Evolutionary conservation across 768 basidiomycete species (phyloP).

Genomic region (Vararia minispora): DNA sequence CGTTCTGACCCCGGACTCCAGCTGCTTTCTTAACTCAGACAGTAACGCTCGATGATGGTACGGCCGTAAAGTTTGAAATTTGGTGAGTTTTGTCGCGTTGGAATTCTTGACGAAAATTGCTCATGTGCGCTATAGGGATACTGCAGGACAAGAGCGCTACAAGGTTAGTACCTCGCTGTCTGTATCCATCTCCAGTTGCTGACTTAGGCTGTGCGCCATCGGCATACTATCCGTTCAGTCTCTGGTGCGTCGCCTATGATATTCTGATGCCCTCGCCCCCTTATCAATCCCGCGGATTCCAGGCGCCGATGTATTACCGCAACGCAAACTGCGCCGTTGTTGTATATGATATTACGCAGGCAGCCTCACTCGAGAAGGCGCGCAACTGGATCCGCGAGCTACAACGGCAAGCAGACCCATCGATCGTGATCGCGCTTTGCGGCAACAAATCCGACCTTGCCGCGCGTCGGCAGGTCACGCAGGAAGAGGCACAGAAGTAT

Average conservation of each 20-base stretch:
- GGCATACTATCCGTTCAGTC: constrained; percentile 21
- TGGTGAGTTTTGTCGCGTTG: constrained; percentile 64
- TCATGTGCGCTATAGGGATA: constrained; percentile 52
- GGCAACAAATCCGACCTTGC: constrained; percentile 91
- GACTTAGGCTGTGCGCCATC: neutral
- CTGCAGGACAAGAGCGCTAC: constrained; percentile 92
- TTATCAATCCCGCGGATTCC: constrained; percentile 1
- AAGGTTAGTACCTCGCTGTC: constrained; percentile 37
- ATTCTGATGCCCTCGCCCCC: neutral
- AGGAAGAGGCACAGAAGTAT: constrained; percentile 87
- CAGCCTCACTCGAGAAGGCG: constrained; percentile 88
- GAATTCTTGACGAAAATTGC: constrained; percentile 7
- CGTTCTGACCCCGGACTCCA: constrained; percentile 23
- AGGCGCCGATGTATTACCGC: constrained; percentile 96
- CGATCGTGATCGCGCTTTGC: constrained; percentile 90
- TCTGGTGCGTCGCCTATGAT: constrained; percentile 27
- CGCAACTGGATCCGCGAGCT: constrained; percentile 94
- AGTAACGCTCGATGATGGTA: constrained; percentile 79
- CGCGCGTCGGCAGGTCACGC: constrained; percentile 72
- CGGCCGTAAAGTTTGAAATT: constrained; percentile 96
- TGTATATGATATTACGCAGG: constrained; percentile 92
- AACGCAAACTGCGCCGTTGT: constrained; percentile 92
- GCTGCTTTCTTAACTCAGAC: constrained; percentile 99
- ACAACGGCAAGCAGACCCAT: constrained; percentile 94
- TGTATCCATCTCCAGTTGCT: constrained; percentile 15